Evolutionary conservation across 805 yeast genomes (phyloP).

Genomic region (Blastobotrys terrestris): DNA sequence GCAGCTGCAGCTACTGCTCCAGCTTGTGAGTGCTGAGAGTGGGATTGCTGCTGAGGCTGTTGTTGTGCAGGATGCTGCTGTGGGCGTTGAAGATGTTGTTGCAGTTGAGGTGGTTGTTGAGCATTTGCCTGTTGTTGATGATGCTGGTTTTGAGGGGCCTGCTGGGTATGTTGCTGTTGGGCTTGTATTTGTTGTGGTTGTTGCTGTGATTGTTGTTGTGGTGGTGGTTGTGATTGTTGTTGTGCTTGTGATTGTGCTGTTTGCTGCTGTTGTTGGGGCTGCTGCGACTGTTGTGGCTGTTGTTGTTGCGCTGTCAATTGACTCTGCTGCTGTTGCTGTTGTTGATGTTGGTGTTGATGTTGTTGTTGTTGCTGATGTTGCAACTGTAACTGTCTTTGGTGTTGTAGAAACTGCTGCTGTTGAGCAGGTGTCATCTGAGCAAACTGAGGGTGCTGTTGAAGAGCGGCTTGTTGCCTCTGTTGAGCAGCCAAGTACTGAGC

Average conservation of each 20-base stretch:
- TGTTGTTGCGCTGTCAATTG: conserved; percentile 12
- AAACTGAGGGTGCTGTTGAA: conserved; percentile 5
- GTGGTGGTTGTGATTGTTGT: conserved; percentile 5
- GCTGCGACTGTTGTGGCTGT: conserved; percentile 9
- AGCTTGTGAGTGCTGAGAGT: conserved; percentile 17
- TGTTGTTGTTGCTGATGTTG: conserved; percentile 5
- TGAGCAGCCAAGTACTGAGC: conserved; percentile 9
- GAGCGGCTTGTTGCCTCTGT: conserved; percentile 3
- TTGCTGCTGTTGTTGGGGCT: conserved; percentile 5
- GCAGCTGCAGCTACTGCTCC: conserved; percentile 15
- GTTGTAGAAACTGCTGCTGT: conserved; percentile 8
- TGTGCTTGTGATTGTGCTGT: conserved; percentile 5
- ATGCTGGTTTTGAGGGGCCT: conserved; percentile 3
- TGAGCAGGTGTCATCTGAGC: conserved; percentile 1
- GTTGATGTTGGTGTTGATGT: conserved; percentile 7
- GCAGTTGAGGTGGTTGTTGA: conserved; percentile 13
- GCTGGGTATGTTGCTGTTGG: conserved; percentile 3
- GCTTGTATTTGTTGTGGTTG: conserved; percentile 4
- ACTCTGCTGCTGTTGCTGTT: background rate
- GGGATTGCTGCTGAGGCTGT: conserved; percentile 12
- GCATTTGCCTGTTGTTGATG: conserved; percentile 3
- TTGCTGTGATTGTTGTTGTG: background rate
- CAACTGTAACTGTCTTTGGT: conserved; percentile 2
- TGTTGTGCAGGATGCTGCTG: conserved; percentile 8
- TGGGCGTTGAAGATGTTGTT: conserved; percentile 14